A percentile compares a stretch with the other conserved stretches of the same genome.
Conservation (phyloP, 1,284 basidiomycete species). For the Apiotrichum gamsii region DNA sequence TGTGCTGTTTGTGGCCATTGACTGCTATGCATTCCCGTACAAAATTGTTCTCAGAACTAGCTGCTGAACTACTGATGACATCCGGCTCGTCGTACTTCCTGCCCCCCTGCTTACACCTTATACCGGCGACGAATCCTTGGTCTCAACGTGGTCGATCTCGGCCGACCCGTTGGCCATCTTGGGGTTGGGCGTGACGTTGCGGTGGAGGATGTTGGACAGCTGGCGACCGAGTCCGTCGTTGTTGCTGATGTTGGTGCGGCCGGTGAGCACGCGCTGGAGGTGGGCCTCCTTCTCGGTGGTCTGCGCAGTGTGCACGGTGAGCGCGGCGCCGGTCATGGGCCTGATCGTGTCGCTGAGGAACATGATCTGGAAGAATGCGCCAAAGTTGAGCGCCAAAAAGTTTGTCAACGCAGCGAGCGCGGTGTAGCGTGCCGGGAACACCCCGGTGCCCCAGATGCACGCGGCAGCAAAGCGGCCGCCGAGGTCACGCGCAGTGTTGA, state of each 20-base stretch:
- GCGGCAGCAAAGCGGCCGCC: slow-evolving; percentile 12
- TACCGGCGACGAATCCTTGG: too few relatives aligned
- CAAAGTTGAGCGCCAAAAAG: slow-evolving; percentile 7
- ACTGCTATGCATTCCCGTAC: too few relatives aligned
- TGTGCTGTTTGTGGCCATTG: too few relatives aligned
- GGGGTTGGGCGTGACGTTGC: background rate
- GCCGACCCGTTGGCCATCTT: too few relatives aligned
- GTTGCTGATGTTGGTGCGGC: background rate
- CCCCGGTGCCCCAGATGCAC: slow-evolving; percentile 4
- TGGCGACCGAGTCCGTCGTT: background rate
- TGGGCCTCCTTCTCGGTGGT: slow-evolving; percentile 1
- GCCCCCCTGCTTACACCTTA: too few relatives aligned
- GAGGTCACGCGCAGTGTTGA: slow-evolving; percentile 18
- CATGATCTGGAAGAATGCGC: slow-evolving; percentile 11
- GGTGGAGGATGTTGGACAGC: background rate
- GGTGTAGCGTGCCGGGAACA: slow-evolving; percentile 8
- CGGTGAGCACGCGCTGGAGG: slow-evolving; percentile 1
- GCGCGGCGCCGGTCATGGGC: background rate
- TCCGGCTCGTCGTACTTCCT: too few relatives aligned
- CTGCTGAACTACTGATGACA: too few relatives aligned
- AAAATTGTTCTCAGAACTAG: too few relatives aligned
- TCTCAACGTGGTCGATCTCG: background rate
- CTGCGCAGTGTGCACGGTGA: slow-evolving; percentile 1
- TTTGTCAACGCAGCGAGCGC: slow-evolving; percentile 9
- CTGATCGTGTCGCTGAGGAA: slow-evolving; percentile 13